Conservation (phyloP, 2,329 filamentous ascomycete genomes). For the Hymenotorrendiella dingleyae region DNA sequence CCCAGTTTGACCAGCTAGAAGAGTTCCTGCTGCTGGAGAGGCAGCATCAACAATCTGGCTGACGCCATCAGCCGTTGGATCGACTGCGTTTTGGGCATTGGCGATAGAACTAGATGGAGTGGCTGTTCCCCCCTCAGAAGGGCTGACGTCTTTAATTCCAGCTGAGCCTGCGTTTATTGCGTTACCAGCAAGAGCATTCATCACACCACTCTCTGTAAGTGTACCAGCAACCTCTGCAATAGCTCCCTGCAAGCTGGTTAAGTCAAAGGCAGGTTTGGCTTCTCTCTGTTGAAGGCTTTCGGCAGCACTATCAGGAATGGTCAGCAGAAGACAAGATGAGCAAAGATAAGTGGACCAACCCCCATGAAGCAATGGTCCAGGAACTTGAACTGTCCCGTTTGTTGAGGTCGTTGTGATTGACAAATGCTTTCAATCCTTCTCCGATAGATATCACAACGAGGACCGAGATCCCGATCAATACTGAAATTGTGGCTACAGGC, state of each 20-base stretch:
- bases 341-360: conserved; percentile 14
- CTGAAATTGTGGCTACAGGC: conserved; percentile 10
- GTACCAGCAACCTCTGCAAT: conserved; percentile 17
- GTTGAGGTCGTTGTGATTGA: conserved; percentile 5
- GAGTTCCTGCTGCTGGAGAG: conserved; percentile 12
- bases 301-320: not conserved
- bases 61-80: not conserved
- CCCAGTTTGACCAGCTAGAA: conserved; percentile 7
- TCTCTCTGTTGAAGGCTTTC: not conserved
- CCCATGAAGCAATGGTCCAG: conserved; percentile 14
- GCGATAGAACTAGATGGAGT: conserved; percentile 10
- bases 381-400: conserved; percentile 14
- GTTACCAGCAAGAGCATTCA: not conserved
- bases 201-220: conserved; percentile 11
- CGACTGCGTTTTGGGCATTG: conserved; percentile 3
- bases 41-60: conserved; percentile 10
- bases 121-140: not conserved
- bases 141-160: not conserved
- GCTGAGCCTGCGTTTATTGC: not conserved
- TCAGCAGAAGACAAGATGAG: not conserved
- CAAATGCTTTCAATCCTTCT: conserved; percentile 19
- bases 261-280: conserved; percentile 1
- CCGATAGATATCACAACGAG: conserved; percentile 22
- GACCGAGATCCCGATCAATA: conserved; percentile 20
- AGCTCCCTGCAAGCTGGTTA: conserved; percentile 9